A percentile compares a stretch with the other conserved stretches of the same genome.
These are phyloP conservation scores for Isatis tinctoria DNA, from an alignment of 345 rosid genomes.

Conservation along the genomic window DNA sequence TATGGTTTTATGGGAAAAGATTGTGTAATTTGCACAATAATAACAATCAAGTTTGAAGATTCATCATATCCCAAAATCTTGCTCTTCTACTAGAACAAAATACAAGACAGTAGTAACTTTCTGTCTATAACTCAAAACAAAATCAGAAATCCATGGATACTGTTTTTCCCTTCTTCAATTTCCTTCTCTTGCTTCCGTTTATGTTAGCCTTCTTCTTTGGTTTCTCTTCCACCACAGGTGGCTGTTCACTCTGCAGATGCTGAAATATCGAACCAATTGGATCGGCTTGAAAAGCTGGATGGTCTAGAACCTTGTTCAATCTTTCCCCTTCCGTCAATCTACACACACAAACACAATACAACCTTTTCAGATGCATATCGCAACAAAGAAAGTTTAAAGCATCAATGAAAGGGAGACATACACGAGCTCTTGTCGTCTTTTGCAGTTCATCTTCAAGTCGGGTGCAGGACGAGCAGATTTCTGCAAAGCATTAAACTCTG, in stretches of 20 bases:
- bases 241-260: conserved; percentile 62
- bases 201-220: conserved; percentile 46
- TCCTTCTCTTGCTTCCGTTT: conserved; percentile 53
- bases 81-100: neutral
- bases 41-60: neutral
- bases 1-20: neutral
- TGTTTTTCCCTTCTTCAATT: conserved; percentile 36
- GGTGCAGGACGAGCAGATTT: conserved; percentile 34
- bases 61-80: neutral
- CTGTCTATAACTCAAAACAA: neutral
- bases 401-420: conserved; percentile 20
- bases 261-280: conserved; percentile 70
- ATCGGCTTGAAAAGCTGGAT: conserved; percentile 68
- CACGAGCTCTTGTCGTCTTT: conserved; percentile 63
- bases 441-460: conserved; percentile 64
- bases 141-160: conserved; percentile 44
- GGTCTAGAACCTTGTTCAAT: conserved; percentile 53
- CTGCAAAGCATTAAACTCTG: conserved; percentile 43
- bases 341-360: conserved; percentile 19
- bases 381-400: neutral
- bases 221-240: conserved; percentile 47
- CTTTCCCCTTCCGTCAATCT: conserved; percentile 70
- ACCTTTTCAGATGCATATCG: neutral
- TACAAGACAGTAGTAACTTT: neutral
- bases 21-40: neutral